Base-by-base conservation (phyloP, 257 asterid genomes). In the Knoxia roxburghii region DNA sequence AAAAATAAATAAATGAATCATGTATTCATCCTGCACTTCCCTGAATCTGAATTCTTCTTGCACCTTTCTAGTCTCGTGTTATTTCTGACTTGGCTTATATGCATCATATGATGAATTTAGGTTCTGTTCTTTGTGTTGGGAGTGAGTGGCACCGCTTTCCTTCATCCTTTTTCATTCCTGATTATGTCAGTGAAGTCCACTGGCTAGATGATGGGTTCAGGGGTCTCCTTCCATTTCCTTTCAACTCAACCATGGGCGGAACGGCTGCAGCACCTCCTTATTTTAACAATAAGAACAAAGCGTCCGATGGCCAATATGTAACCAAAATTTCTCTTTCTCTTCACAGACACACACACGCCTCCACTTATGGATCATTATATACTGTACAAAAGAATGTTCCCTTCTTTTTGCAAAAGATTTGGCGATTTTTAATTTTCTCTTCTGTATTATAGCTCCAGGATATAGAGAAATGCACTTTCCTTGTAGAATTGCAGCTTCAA, bases 101-200 rank as follows among this genome's bases (percentile, higher is more conserved):
- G 46, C 51, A 57, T n/a, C 48, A 54, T 50, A 46, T 64, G n/a
- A 26, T 41, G 41, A 17, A 30, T 48, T 70, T 66, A 94, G 99
- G 96, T 82, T 52, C 96, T 0, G 83, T 84, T 70, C 71, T 94
- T 27, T 94, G 99, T 69, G 86, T 94, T 76, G 98, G 99, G 69
- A 87, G 95, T 49, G 99, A 94, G 79, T 94, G 99, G 99, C 99
- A 94, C 78, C 84, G 95, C 13, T 94, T 72, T 78, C 99, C 99
- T 1, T 90, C 99, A 70, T 94, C 97, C 45, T 94, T 94, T 73
- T 79, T 94, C 49, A 84, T 94, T 75, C 97, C 99, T 35, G 87
- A 84, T 39, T 90, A 90, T 62, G 82, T 90, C 50, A 45, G 69
- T 52, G 91, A 94, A 80, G 96, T 90, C 71, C 82, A 83, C 68